phyloP scores from a whole-genome alignment of 805 yeast genomes.

The Brettanomyces bruxellensis region DNA sequence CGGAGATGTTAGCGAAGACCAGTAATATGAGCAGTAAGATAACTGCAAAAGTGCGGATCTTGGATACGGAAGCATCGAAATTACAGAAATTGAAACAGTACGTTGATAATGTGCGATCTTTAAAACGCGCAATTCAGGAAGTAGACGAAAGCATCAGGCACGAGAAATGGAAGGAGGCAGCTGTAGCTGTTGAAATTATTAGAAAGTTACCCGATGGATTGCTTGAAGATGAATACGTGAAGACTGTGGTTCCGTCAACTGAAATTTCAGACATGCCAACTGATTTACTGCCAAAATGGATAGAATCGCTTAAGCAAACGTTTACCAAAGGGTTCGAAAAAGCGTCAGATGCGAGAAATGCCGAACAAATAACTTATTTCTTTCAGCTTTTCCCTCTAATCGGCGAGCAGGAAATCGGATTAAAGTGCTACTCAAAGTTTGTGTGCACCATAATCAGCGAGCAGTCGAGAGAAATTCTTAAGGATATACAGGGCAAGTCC shows the following conservation, averaged over 20 bases:
- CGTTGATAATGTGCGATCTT: constrained; percentile 54
- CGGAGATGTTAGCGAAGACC: constrained; percentile 47
- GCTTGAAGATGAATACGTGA: constrained; percentile 59
- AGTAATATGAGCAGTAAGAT: constrained; percentile 57
- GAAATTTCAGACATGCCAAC: constrained; percentile 78
- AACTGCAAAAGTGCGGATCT: constrained; percentile 56
- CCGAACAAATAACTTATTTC: constrained; percentile 62
- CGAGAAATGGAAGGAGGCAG: constrained; percentile 70
- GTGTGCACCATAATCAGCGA: constrained; percentile 78
- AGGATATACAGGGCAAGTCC: constrained; percentile 29
- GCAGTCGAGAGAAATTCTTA: constrained; percentile 62
- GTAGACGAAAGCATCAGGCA: constrained; percentile 62
- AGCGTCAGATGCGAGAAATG: constrained; percentile 61
- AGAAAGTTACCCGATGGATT: constrained; percentile 45
- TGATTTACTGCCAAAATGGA: constrained; percentile 48
- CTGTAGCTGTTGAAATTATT: constrained; percentile 50
- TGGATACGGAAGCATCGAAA: constrained; percentile 62
- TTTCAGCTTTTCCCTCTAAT: constrained; percentile 86
- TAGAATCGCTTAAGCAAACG: constrained; percentile 42
- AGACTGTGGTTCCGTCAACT: constrained; percentile 74
- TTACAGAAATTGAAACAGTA: constrained; percentile 54
- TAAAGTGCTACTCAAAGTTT: constrained; percentile 75
- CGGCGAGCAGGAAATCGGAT: constrained; percentile 60
- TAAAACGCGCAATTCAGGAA: constrained; percentile 57
- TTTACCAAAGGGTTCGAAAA: constrained; percentile 57